Conservation (phyloP, 2,329 filamentous ascomycete genomes). For the Aureobasidium sp. region DNA sequence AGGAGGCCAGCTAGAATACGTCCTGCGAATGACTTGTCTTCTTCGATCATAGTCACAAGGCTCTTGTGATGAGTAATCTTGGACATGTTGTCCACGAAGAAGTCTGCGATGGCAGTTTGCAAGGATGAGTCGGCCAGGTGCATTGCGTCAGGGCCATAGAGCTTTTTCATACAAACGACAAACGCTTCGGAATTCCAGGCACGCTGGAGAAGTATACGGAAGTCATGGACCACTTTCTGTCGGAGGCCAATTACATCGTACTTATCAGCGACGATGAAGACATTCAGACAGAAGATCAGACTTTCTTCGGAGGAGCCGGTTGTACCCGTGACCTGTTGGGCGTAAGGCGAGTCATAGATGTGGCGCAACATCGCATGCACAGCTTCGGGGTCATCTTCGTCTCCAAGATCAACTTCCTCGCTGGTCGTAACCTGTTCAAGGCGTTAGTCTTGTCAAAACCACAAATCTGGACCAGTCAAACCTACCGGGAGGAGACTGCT, state of each 20-base stretch:
- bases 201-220: not conserved
- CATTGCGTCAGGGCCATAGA: not conserved
- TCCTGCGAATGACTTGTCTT: not conserved
- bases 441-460: not conserved
- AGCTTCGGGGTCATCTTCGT: not conserved
- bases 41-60: not conserved
- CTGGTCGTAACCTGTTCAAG: not conserved
- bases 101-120: not conserved
- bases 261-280: slow-evolving; percentile 19
- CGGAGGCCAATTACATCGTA: slow-evolving; percentile 16
- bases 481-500: not conserved
- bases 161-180: not conserved
- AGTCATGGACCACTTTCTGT: not conserved
- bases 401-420: not conserved
- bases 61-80: not conserved
- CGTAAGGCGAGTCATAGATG: not conserved
- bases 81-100: not conserved
- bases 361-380: not conserved
- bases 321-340: not conserved
- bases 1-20: not conserved
- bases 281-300: not conserved
- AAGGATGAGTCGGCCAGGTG: not conserved
- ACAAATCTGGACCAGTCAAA: not conserved
- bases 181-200: not conserved
- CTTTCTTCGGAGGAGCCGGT: not conserved